Evolutionary conservation across 2,329 filamentous ascomycete species (phyloP), one percentile per base, ranked within the genome.

Genomic region (Phialophora macrospora): DNA sequence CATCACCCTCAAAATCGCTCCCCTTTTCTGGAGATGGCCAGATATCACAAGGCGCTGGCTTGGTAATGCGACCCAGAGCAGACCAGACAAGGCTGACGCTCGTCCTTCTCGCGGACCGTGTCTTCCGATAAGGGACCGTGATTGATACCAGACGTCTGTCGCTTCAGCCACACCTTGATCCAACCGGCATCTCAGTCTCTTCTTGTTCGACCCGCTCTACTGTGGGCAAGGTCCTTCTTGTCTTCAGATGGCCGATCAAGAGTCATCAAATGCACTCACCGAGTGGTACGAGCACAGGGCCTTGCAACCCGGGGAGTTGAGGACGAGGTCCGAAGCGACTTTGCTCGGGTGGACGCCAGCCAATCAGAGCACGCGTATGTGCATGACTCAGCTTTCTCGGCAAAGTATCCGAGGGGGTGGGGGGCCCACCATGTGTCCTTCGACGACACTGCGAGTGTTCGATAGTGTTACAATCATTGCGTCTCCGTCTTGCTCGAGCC

Each of bases 311-410:
- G 38, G 38, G 1, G 38, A 44, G 38, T n/a, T 44, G 38, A 44
- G 38, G 38, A 44, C 7, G 38, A n/a, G 14, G n/a, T 44, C 17
- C 6, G 9, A 51, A 48, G 44, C 44, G 44, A 48, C 1, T 8
- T 48, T 17, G 44, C 44, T 26, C 14, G 9, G 11, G 44, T 22
- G 5, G 9, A 14, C 14, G 22, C 5, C 20, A 14, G 48, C 48
- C 48, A 51, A 51, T 51, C 48, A 51, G 20, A 7, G 48, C 48
- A 17, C 20, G 48, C 4, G 1, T 24, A 3, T 24, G 12, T 26
- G 46, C n/a, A 30, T 14, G 17, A 28, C 20, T 48, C 56, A 58
- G 38, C 56, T 6, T 58, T 22, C 17, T 48, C 56, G 56, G 41
- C 41, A 28, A 58, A 46, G 7, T 48, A 34, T 34, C 32, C 32